phyloP scores from a whole-genome alignment of 495 filamentous ascomycete species.

The Aspergillus ostianus region DNA sequence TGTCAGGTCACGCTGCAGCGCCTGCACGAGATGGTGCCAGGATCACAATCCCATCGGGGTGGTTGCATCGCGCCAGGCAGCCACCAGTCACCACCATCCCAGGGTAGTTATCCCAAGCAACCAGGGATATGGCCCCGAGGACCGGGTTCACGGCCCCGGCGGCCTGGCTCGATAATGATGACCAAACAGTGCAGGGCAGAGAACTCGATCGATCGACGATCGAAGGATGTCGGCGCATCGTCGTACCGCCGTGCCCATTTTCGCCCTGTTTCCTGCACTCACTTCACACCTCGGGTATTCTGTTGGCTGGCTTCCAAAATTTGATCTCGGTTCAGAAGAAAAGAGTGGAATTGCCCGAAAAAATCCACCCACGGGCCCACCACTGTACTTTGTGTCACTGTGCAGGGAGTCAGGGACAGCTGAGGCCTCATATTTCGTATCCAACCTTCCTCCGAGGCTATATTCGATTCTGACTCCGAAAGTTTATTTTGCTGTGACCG shows the following conservation, averaged over 20 bases:
- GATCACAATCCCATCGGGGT: slow-evolving; percentile 1
- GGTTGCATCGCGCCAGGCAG: background rate
- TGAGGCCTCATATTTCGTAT: background rate
- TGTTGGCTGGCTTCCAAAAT: background rate
- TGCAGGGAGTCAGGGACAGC: background rate
- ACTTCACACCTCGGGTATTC: background rate
- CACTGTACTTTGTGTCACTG: background rate
- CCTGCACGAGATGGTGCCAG: background rate
- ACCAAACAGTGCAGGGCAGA: background rate
- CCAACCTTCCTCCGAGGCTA: background rate
- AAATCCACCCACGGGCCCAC: background rate
- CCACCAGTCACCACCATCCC: background rate
- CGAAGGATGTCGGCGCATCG: no score
- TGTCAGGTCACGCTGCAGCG: background rate
- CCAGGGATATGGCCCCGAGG: background rate
- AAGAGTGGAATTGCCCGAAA: background rate
- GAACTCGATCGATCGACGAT: background rate
- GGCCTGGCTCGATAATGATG: background rate
- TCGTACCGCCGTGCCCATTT: background rate
- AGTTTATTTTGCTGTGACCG: background rate
- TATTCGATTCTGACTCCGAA: background rate
- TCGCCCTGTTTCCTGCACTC: background rate
- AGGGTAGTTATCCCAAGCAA: background rate
- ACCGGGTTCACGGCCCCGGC: background rate
- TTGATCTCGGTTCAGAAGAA: background rate